phyloP scores from a whole-genome alignment of 129 eudicot species.

The carrot (Daucus carota) region DNA sequence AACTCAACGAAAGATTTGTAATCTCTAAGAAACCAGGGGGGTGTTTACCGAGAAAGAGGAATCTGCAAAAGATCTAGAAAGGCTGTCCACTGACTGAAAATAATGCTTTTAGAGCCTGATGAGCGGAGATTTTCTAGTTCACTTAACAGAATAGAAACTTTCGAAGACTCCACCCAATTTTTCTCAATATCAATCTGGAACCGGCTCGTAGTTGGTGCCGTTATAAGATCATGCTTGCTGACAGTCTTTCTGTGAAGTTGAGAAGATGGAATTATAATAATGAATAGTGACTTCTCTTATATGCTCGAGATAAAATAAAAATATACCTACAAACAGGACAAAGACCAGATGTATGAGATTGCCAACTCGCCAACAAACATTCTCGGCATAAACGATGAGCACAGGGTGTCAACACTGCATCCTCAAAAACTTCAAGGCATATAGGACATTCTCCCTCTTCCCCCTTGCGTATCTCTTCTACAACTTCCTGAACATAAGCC shows the following conservation, averaged over 20 bases:
- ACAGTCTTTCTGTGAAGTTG: constrained; percentile 50
- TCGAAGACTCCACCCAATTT: constrained; percentile 91
- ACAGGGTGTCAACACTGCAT: constrained; percentile 97
- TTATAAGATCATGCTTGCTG: constrained; percentile 78
- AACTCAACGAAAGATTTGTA: background rate
- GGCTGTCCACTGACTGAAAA: constrained; percentile 99
- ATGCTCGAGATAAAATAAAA: background rate
- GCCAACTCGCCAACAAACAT: constrained; percentile 93
- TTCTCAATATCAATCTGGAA: constrained; percentile 77
- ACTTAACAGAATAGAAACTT: constrained; percentile 62
- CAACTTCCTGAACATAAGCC: constrained; percentile 91
- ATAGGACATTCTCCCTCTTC: constrained; percentile 94
- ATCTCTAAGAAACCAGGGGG: background rate
- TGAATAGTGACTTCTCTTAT: background rate
- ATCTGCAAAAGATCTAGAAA: constrained; percentile 83
- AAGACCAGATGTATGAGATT: constrained; percentile 49
- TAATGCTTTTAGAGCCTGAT: constrained; percentile 75
- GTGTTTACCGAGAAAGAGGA: constrained; percentile 69
- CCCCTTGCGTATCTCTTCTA: constrained; percentile 79
- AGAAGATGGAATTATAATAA: background rate
- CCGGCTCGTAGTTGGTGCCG: constrained; percentile 85
- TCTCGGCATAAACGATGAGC: constrained; percentile 96
- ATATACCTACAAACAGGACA: constrained; percentile 97
- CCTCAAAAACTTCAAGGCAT: constrained; percentile 98
- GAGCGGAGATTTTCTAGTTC: constrained; percentile 53